These are phyloP conservation scores for Lenwebbia sp. DNA, from an alignment of 345 rosid genomes.

Conservation along the genomic window DNA sequence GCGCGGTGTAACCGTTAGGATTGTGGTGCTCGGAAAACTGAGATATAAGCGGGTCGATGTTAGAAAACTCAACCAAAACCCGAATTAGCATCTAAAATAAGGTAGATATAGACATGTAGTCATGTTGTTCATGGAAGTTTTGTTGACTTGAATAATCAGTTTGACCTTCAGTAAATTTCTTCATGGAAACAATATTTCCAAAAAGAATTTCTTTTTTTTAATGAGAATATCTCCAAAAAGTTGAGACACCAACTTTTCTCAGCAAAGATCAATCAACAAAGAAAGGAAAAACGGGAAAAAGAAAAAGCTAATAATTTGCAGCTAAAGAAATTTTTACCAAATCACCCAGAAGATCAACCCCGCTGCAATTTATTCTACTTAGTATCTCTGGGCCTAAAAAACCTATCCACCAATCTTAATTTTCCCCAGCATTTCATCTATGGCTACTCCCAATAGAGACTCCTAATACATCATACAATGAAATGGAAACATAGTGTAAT, in stretches of 20 bases:
- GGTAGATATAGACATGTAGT: neutral
- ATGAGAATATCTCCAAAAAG: neutral
- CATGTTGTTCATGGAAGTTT: neutral
- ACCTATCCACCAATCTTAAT: neutral
- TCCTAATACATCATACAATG: neutral
- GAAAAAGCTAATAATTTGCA: neutral
- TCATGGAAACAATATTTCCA: neutral
- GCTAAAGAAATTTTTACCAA: neutral
- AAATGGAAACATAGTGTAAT: neutral
- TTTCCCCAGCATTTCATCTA: neutral
- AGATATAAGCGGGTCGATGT: neutral
- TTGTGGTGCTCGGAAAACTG: constrained; percentile 39
- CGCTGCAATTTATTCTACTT: neutral
- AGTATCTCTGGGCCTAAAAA: neutral
- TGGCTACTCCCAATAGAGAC: neutral
- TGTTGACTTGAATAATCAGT: neutral
- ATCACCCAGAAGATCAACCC: neutral
- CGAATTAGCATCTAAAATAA: neutral
- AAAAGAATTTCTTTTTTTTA: too few species aligned
- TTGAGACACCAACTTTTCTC: neutral
- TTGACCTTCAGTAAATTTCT: neutral
- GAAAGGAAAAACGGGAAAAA: neutral
- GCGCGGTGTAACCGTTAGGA: constrained; percentile 51
- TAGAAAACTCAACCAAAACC: neutral
- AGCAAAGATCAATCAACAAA: neutral